Evolutionary conservation across 257 asterid genomes (phyloP), one percentile per base, ranked within the genome.

Genomic region (Linaria vulgaris): DNA sequence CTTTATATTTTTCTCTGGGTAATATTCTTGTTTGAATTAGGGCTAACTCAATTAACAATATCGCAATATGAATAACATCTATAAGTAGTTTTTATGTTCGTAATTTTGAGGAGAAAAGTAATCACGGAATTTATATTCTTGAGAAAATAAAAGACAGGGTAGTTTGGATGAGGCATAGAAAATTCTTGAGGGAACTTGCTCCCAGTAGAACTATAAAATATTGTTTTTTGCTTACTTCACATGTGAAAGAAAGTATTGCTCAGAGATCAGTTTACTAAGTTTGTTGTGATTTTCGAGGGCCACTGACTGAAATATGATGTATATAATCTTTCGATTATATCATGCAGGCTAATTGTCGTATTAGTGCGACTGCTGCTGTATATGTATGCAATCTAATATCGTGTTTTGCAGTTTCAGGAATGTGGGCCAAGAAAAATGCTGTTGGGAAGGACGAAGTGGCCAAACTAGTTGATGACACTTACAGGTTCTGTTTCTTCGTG

Each of bases 381-480:
- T 50, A 21, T 67, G 16, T 11, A 41, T 53, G 66, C 24, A 41
- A 64, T 59, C 61, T 67, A 17, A 34, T 66, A 12, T 48, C 24
- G 5, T 57, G 31, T 57, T 75, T 41, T 11, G 49, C 83, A 85
- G 86, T 82, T 82, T 80, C 96, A 73, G 99, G 92, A 70, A 62
- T 74, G 56, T 79, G 86, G 87, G 79, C 92, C 50, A 94, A 83
- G 84, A 94, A 83, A 82, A 76, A 79, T 77, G 81, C 80, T 58
- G 82, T 83, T 70, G 80, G 85, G 54, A 90, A 82, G 82, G 87
- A 86, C 61, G 91, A 78, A 59, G 94, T 88, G 61, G 96, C 95
- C 8, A 90, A 88, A 81, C 79, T 90, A 38, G 80, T 94, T 17
- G 95, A 88, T 74, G 97, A 94, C 71, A 94, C 85, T 70, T 84